Percentiles rank a stretch among this genome's conserved stretches.
These are phyloP conservation scores for Boehmeria nivea DNA, from an alignment of 306 rosid species.

Conservation along the genomic window DNA sequence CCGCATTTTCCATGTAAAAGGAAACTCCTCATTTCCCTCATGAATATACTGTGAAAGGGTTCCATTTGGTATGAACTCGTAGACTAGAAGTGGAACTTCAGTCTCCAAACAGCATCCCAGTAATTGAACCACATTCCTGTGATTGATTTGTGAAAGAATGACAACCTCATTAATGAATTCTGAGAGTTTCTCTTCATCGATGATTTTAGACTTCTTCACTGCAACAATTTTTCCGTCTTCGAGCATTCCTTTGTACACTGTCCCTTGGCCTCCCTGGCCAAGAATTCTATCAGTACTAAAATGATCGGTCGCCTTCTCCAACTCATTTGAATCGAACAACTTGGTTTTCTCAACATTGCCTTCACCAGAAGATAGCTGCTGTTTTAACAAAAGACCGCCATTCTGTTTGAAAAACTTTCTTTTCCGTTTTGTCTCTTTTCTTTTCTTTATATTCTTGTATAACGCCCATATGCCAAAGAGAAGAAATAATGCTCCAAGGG, in stretches of 20 bases:
- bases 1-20: slow-evolving; percentile 22
- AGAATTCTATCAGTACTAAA: slow-evolving; percentile 4
- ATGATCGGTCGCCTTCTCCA: slow-evolving; percentile 12
- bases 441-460: not conserved
- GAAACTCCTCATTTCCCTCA: slow-evolving; percentile 7
- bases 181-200: not conserved
- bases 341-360: slow-evolving; percentile 12
- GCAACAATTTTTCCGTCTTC: slow-evolving; percentile 20
- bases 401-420: slow-evolving; percentile 8
- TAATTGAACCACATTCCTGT: slow-evolving; percentile 1
- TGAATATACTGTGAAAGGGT: slow-evolving; percentile 17
- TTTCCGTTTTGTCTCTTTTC: not conserved
- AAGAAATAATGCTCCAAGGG: not conserved
- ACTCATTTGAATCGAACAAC: slow-evolving; percentile 4
- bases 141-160: slow-evolving; percentile 25
- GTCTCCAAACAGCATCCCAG: not conserved
- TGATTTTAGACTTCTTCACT: slow-evolving; percentile 13
- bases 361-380: not conserved
- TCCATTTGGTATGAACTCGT: slow-evolving; percentile 18
- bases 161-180: slow-evolving; percentile 21
- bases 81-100: not conserved
- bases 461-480: not conserved
- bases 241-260: slow-evolving; percentile 2
- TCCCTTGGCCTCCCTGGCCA: slow-evolving; percentile 20
- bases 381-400: slow-evolving; percentile 4